Conservation (phyloP, 108 stramenopile species). For the Pseudonitzschia multistriata region DNA sequence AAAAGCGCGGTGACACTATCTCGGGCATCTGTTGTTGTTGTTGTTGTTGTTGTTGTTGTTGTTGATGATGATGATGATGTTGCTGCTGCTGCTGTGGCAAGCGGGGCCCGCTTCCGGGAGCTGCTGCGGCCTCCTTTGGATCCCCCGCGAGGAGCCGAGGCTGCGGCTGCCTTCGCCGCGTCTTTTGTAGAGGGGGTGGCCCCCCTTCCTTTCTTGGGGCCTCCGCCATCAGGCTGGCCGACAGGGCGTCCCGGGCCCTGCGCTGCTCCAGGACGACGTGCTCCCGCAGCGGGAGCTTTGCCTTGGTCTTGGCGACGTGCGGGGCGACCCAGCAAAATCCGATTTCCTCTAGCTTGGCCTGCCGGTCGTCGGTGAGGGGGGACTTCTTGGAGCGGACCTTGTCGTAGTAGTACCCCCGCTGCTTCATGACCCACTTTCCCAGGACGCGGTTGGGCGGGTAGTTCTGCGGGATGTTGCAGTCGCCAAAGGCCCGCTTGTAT, state of each 20-base stretch:
- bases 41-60: not conserved
- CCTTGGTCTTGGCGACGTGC: slow-evolving; percentile 14
- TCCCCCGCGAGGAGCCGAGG: not conserved
- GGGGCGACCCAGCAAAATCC: slow-evolving; percentile 60
- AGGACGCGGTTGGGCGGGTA: slow-evolving; percentile 52
- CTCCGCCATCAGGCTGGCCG: not conserved
- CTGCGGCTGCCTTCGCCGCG: not conserved
- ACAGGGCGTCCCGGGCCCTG: not conserved
- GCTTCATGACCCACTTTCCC: slow-evolving; percentile 81
- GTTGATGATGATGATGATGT: not conserved
- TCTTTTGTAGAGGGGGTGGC: too few species aligned
- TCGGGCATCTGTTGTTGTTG: not conserved
- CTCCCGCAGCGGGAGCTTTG: slow-evolving; percentile 12
- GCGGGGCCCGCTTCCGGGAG: not conserved
- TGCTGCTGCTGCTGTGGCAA: slow-evolving; percentile 11
- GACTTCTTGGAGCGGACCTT: slow-evolving; percentile 54
- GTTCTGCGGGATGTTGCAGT: slow-evolving; percentile 29
- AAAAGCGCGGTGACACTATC: not conserved
- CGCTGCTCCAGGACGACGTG: slow-evolving; percentile 2
- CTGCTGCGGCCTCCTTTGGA: not conserved
- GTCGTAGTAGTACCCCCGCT: slow-evolving; percentile 64
- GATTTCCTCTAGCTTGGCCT: slow-evolving; percentile 52
- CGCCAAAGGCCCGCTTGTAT: slow-evolving; percentile 15
- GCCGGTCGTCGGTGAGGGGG: slow-evolving; percentile 66
- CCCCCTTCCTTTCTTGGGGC: too few species aligned